phyloP scores from a whole-genome alignment of 2,329 filamentous ascomycete species.

The Fusarium burgessii region DNA sequence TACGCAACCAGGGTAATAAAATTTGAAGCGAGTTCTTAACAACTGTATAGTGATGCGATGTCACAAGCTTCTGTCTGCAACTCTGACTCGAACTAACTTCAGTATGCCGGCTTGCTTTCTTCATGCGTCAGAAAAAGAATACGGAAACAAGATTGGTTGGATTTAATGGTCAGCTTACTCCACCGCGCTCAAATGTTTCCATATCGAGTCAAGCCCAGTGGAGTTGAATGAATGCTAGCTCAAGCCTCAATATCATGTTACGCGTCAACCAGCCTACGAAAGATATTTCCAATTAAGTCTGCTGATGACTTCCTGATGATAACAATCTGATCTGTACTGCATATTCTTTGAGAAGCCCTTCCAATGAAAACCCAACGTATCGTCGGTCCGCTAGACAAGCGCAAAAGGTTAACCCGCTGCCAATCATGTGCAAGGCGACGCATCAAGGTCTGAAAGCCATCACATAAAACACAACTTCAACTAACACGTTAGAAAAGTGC shows the following conservation, averaged over 20 bases:
- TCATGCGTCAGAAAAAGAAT: too few relatives aligned
- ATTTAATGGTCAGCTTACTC: neutral
- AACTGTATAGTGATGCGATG: too few relatives aligned
- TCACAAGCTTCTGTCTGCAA: too few relatives aligned
- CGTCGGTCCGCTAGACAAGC: slow-evolving; percentile 46
- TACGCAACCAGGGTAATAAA: neutral
- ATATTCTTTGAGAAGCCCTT: rapidly evolving
- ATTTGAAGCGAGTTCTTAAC: too few relatives aligned
- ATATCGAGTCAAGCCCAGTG: slow-evolving; percentile 3
- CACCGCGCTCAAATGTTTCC: slow-evolving; percentile 30
- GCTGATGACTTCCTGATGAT: rapidly evolving
- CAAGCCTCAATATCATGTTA: neutral
- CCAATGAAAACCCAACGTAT: slow-evolving; percentile 13
- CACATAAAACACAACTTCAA: too few relatives aligned
- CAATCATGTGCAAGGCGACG: slow-evolving; percentile 43
- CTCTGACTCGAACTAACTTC: neutral
- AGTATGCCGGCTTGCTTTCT: neutral
- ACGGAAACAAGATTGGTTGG: neutral
- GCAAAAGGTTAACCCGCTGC: slow-evolving; percentile 43
- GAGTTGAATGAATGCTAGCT: neutral
- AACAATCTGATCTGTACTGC: neutral
- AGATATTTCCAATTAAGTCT: rapidly evolving
- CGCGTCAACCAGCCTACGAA: neutral
- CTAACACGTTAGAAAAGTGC: slow-evolving; percentile 31
- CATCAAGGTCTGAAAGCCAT: slow-evolving; percentile 40